Percentiles rank a stretch among this genome's conserved stretches.
phyloP scores from a whole-genome alignment of 345 rosid species.

The Trapa incisa region DNA sequence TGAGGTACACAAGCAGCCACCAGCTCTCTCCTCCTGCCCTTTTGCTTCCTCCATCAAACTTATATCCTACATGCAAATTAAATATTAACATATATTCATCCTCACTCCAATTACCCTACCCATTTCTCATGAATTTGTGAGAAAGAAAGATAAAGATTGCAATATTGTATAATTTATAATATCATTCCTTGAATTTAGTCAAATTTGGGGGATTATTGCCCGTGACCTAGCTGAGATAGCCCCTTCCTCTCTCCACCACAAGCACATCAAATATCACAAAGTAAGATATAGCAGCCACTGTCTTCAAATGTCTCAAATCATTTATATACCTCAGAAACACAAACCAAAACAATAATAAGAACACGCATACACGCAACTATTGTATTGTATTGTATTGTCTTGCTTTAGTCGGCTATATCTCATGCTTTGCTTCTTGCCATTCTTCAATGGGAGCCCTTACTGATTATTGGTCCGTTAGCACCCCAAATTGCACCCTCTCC shows the following conservation, averaged over 20 bases:
- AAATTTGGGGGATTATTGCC: neutral
- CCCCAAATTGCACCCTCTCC: constrained; percentile 11
- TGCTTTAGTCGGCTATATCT: neutral
- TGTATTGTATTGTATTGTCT: neutral
- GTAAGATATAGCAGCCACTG: neutral
- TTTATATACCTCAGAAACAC: neutral
- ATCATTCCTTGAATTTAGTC: neutral
- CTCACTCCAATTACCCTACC: no score
- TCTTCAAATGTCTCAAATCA: neutral
- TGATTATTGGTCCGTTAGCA: neutral
- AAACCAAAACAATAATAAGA: neutral
- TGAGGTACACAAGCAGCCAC: constrained; percentile 52
- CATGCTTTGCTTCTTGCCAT: neutral
- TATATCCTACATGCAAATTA: neutral
- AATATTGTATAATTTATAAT: no score
- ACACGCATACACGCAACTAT: no score
- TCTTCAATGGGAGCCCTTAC: neutral
- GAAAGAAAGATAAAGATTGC: no score
- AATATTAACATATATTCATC: neutral
- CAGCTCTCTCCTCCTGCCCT: constrained; percentile 10
- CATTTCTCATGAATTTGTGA: no score
- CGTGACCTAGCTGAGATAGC: no score
- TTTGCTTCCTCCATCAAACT: neutral
- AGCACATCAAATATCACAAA: neutral
- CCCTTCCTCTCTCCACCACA: neutral